Evolutionary conservation across 176 grass and related monocot genomes (phyloP).

Genomic region (Secale cereale): DNA sequence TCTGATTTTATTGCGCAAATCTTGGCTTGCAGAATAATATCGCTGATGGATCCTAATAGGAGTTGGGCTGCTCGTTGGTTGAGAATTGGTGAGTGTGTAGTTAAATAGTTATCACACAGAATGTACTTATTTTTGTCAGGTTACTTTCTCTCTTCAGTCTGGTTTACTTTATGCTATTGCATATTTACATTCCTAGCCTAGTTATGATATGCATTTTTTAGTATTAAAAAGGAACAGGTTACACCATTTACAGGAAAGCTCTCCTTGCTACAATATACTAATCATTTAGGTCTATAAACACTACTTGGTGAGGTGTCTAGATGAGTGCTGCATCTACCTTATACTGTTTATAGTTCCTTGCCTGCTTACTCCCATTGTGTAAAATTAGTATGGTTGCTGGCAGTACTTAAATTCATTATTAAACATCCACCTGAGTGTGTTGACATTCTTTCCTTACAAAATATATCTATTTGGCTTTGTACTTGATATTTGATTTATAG

Average conservation of each 20-base stretch:
- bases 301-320: neutral
- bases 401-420: neutral
- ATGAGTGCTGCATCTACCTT: neutral
- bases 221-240: neutral
- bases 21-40: constrained; percentile 76
- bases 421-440: neutral
- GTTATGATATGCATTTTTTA: neutral
- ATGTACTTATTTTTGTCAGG: neutral
- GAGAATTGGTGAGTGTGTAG: constrained; percentile 67
- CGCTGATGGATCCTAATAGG: constrained; percentile 90
- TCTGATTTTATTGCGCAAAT: neutral
- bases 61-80: constrained; percentile 98
- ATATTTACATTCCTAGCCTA: neutral
- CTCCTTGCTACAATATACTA: neutral
- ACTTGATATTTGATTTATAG: neutral
- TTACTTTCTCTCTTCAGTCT: neutral
- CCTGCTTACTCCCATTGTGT: neutral
- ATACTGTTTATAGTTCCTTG: neutral
- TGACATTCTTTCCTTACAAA: neutral
- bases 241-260: neutral
- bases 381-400: neutral
- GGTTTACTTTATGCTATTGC: neutral
- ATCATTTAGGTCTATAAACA: neutral
- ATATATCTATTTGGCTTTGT: neutral
- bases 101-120: neutral